Percentiles rank a stretch among this genome's conserved stretches.
phyloP scores from a whole-genome alignment of 176 grass and related monocot species.

The Oryza longistaminata region DNA sequence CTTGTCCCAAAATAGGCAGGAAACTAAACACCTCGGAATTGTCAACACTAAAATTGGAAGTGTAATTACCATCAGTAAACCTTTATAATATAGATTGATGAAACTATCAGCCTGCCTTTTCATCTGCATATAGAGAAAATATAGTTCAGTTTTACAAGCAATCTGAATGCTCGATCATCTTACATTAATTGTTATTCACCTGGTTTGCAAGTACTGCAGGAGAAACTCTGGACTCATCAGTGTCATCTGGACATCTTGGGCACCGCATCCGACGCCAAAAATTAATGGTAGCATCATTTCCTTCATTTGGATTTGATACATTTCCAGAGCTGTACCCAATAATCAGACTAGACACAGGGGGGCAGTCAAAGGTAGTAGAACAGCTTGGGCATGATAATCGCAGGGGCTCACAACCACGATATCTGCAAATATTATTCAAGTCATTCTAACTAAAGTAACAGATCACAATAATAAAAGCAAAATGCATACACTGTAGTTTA shows the following conservation, averaged over 20 bases:
- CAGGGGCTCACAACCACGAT: conserved; percentile 79
- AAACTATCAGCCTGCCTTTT: conserved; percentile 97
- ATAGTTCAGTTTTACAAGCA: conserved; percentile 29
- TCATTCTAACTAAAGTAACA: conserved; percentile 33
- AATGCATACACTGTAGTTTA: conserved; percentile 38
- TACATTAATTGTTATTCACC: conserved; percentile 42
- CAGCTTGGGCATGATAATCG: conserved; percentile 84
- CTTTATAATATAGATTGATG: conserved; percentile 80
- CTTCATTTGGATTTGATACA: conserved; percentile 47
- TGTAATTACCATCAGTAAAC: conserved; percentile 70
- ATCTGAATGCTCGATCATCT: conserved; percentile 7
- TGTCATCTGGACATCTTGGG: conserved; percentile 74
- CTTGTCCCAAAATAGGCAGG: not conserved
- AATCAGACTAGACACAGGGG: conserved; percentile 78
- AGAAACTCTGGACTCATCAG: conserved; percentile 63
- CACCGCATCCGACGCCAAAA: conserved; percentile 82
- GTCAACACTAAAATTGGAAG: not conserved
- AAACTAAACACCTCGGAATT: not conserved
- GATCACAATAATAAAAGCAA: conserved; percentile 11
- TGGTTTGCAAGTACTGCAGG: conserved; percentile 77
- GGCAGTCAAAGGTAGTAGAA: conserved; percentile 77
- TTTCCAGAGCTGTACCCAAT: conserved; percentile 39
- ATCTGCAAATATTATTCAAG: conserved; percentile 62
- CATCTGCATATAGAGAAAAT: conserved; percentile 53
- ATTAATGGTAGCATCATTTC: conserved; percentile 54